Evolutionary conservation across 345 rosid genomes (phyloP).

Genomic region (Pseudoturritis turrita): DNA sequence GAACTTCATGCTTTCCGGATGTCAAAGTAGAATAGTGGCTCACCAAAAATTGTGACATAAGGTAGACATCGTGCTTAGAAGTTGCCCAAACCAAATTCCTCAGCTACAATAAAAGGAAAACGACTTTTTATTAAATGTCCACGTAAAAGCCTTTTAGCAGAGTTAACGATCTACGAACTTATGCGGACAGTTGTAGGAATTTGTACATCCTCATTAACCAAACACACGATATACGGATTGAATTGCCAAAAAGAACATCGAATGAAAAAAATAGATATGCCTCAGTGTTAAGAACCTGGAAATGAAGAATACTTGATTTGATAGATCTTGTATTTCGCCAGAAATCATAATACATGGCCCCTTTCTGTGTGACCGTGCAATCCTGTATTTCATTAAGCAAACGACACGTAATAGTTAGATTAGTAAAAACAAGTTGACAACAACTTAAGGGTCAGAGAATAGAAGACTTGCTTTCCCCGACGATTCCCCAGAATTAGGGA

Average conservation of each 20-base stretch:
- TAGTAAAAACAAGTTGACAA: not conserved
- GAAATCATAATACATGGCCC: conserved; percentile 52
- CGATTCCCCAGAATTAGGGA: conserved; percentile 57
- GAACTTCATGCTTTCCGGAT: conserved; percentile 47
- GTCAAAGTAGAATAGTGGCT: conserved; percentile 67
- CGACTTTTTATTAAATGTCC: not conserved
- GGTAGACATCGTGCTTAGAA: conserved; percentile 79
- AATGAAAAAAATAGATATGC: not conserved
- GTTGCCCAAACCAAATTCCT: conserved; percentile 87
- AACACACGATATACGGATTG: not conserved
- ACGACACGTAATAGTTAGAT: not conserved
- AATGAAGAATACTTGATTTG: conserved; percentile 74
- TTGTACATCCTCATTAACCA: not conserved
- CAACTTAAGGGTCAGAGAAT: not conserved
- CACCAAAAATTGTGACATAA: conserved; percentile 58
- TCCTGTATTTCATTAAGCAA: conserved; percentile 35
- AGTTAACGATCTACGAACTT: not conserved
- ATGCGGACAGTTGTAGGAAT: not conserved
- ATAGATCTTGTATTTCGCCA: conserved; percentile 64
- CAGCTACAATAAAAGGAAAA: conserved; percentile 44
- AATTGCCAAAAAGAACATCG: not conserved
- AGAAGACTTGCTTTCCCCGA: conserved; percentile 48
- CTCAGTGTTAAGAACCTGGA: conserved; percentile 41
- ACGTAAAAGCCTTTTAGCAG: not conserved
- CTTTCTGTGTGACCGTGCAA: conserved; percentile 53